Conservation (phyloP, 371 early-diverging fungal species). For the Catenaria anguillulae region DNA sequence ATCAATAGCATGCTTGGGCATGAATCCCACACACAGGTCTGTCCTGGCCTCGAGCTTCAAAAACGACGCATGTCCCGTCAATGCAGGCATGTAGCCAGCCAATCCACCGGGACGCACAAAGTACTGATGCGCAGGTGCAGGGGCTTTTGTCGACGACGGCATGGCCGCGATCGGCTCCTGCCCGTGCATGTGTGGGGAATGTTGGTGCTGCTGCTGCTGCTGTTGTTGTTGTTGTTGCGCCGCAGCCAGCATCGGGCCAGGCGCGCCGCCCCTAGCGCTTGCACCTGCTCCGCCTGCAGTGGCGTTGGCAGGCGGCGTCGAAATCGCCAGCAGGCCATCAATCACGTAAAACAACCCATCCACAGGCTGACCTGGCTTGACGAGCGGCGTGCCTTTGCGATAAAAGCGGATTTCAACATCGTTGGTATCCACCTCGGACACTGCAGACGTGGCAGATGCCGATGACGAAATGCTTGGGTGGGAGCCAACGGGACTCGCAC, state of each 20-base stretch:
- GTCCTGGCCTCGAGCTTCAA: constrained; percentile 68
- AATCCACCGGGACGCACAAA: constrained; percentile 68
- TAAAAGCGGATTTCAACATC: constrained; percentile 53
- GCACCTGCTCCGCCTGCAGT: background rate
- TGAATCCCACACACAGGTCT: constrained; percentile 65
- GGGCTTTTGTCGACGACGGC: constrained; percentile 5
- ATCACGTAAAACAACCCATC: constrained; percentile 83
- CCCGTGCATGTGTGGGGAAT: no score
- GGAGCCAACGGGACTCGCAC: background rate
- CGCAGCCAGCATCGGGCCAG: no score
- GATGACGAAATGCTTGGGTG: background rate
- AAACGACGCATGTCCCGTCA: constrained; percentile 79
- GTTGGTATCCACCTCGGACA: constrained; percentile 26
- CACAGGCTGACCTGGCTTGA: constrained; percentile 67
- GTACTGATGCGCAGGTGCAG: constrained; percentile 37
- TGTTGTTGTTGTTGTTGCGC: no score
- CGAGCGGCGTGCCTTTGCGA: constrained; percentile 52
- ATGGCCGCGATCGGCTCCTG: no score
- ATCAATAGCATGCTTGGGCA: constrained; percentile 66
- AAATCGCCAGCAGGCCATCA: constrained; percentile 72
- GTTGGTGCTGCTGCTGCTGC: no score
- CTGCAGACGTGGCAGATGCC: constrained; percentile 16
- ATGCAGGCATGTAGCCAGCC: constrained; percentile 77
- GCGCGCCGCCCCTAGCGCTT: no score
- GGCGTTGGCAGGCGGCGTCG: constrained; percentile 29